Base-by-base conservation (phyloP, 2,329 filamentous ascomycete species). In the Talaromyces sp. region DNA sequence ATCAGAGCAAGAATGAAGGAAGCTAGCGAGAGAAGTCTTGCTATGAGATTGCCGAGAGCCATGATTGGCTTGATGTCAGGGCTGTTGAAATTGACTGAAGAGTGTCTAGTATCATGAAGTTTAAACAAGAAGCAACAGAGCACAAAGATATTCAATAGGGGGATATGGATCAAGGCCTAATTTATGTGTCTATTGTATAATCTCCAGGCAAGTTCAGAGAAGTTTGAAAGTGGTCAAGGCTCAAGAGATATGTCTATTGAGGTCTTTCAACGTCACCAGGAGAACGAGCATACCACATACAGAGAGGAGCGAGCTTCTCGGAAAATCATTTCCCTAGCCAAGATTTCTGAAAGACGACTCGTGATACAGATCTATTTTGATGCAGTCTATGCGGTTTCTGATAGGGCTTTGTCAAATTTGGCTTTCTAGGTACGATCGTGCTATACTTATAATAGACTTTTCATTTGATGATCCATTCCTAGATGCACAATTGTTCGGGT, bases 1-100 rank as follows among this genome's bases (percentile, higher is more conserved):
- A 60, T 64, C 37, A 64, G n/a, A 45, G 16, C 50, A 24, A 60
- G 16, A 14, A 64, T 37, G 2, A 64, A 60, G 22, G 35, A 33
- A 33, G 24, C 16, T 45, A 64, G n/a, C 43, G 47, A 60, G 13
- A 64, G 31, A 7, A 64, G 33, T 45, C 56, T 60, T 8, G 56
- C 33, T 27, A 52, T 16, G 13, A 54, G 47, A 37, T 60, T 57
- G 11, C 33, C n/a, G 24, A 64, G 16, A 11, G 62, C 62, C 62
- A 64, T 64, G 14, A 33, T 8, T 52, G 27, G 14, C 27, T 7
- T 35, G 16, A 35, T 52, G 16, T 52, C 49, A 52, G 19, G 1
- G 27, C 2, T 33, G 14, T 33, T n/a, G n/a, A 19, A n/a, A 3
- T 24, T 49, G 16, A 16, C 16, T 1, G 27, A 33, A 52, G 24